Percentiles rank a stretch among this genome's conserved stretches.
Conservation (phyloP, 2,329 filamentous ascomycete genomes). For the Claviceps sp. region DNA sequence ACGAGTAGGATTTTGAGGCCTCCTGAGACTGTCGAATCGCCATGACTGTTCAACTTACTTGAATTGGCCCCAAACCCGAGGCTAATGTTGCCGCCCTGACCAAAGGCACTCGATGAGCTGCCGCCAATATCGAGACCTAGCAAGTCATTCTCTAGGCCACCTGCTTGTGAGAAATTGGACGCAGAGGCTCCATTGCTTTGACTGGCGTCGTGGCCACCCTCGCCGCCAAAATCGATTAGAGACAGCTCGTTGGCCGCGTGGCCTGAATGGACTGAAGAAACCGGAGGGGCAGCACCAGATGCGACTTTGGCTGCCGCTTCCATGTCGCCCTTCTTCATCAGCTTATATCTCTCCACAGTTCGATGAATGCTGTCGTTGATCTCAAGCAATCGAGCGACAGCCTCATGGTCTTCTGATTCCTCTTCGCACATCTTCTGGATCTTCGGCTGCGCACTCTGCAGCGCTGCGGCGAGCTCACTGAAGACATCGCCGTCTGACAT, state of each 20-base stretch:
- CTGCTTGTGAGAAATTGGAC: slow-evolving; percentile 33
- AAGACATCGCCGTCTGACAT: slow-evolving; percentile 57
- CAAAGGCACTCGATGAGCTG: slow-evolving; percentile 42
- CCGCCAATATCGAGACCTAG: slow-evolving; percentile 75
- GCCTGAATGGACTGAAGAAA: slow-evolving; percentile 27
- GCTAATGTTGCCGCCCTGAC: slow-evolving; percentile 69
- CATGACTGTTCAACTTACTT: slow-evolving; percentile 32
- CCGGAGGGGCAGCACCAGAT: slow-evolving; percentile 54
- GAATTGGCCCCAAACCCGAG: slow-evolving; percentile 62
- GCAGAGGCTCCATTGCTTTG: slow-evolving; percentile 27
- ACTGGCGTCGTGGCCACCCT: slow-evolving; percentile 40
- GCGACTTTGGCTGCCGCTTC: slow-evolving; percentile 74
- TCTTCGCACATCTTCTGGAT: slow-evolving; percentile 99
- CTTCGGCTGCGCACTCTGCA: slow-evolving; percentile 92
- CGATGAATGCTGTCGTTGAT: slow-evolving; percentile 99
- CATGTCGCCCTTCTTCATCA: slow-evolving; percentile 89
- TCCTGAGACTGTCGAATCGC: too few species aligned
- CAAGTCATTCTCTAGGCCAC: slow-evolving; percentile 76
- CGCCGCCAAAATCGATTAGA: slow-evolving; percentile 77
- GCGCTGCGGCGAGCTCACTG: slow-evolving; percentile 74
- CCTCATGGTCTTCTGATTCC: slow-evolving; percentile 92
- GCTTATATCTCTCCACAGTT: slow-evolving; percentile 87
- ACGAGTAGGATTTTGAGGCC: too few species aligned
- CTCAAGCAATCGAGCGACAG: slow-evolving; percentile 85
- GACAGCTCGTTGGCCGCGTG: slow-evolving; percentile 61